Base-by-base conservation (phyloP, 192 early-diverging fungal genomes). In the Oehlia diaphana region DNA sequence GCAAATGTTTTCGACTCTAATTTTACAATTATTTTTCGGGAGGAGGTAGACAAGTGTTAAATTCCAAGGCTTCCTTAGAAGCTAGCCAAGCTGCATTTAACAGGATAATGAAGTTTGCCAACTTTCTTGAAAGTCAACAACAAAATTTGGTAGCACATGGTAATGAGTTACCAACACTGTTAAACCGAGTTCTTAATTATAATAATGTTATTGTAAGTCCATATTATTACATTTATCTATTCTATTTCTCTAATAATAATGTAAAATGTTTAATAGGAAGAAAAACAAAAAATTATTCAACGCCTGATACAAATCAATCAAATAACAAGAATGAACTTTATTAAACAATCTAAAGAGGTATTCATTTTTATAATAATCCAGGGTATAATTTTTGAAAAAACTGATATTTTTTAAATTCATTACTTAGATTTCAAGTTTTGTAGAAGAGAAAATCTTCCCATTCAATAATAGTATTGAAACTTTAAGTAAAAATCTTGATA, bases 401-500 rank as follows among this genome's bases (percentile, higher is more conserved):
- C 8, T 23, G 58, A 37, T 9, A 31, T 47, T 68, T 16, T 47
- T 16, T 12, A 9, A 10, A 23, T 31, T 53, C 10, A 10, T 28
- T 68, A 37, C 9, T 28, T 67, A 78, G 65, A 67, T 33, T 44
- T 35, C 49, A 49, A 68, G 19, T 13, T 78, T 78, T 68, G 9
- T 78, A 13, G 19, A 39, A 42, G 76, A 78, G 49, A 9, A 47
- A 8, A 10, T 78, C 10, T 50, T 8, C 49, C 65, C 65, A 28
- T 67, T 64, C 10, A 9, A n/a, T 44, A 33, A 12, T 12, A 16
- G 14, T 28, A 44, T 78, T 53, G 64, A 78, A 31, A 14, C 39
- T 50, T 78, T 78, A 23, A 49, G 23, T 68, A 78, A 78, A 23
- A 19, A 67, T 49, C 42, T 78, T 50, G 76, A 78, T 47, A 31